Conservation (phyloP, 129 eudicot genomes). For the Lonicera japonica region DNA sequence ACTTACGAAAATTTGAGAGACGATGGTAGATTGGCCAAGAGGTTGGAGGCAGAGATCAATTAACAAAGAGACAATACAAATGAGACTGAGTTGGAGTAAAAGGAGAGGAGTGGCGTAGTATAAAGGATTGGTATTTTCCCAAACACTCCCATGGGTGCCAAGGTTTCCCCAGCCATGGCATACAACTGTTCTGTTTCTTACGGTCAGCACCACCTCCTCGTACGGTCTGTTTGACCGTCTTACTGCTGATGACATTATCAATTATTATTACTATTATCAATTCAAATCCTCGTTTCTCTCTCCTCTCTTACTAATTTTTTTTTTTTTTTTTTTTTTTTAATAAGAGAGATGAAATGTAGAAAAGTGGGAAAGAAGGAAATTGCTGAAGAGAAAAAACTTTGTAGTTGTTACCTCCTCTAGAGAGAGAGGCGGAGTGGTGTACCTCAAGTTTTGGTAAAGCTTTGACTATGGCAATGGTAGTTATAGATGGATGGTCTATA, state of each 20-base stretch:
- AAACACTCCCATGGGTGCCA: slow-evolving; percentile 8
- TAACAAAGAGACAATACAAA: slow-evolving; percentile 15
- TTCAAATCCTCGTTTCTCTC: too few species aligned
- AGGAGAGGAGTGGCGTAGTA: slow-evolving; percentile 30
- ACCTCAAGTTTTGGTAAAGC: slow-evolving; percentile 9
- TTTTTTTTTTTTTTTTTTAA: too few species aligned
- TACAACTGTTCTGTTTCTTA: slow-evolving; percentile 6
- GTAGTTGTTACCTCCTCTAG: too few species aligned
- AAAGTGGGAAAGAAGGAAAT: too few species aligned
- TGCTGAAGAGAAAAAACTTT: too few species aligned
- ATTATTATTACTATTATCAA: too few species aligned
- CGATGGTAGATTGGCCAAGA: slow-evolving; percentile 45
- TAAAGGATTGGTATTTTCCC: slow-evolving; percentile 15
- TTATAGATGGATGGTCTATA: slow-evolving; percentile 8
- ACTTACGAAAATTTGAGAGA: slow-evolving; percentile 39
- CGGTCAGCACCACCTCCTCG: background rate
- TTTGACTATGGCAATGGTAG: background rate
- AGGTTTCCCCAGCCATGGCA: slow-evolving; percentile 10
- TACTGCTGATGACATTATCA: too few species aligned
- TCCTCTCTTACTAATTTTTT: too few species aligned
- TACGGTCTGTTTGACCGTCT: background rate
- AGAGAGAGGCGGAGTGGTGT: slow-evolving; percentile 7
- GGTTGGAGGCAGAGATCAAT: slow-evolving; percentile 33
- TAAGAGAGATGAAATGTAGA: too few species aligned
- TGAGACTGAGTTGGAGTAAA: slow-evolving; percentile 27